phyloP scores from a whole-genome alignment of 305 asterid species.

The Nicotiana rustica region DNA sequence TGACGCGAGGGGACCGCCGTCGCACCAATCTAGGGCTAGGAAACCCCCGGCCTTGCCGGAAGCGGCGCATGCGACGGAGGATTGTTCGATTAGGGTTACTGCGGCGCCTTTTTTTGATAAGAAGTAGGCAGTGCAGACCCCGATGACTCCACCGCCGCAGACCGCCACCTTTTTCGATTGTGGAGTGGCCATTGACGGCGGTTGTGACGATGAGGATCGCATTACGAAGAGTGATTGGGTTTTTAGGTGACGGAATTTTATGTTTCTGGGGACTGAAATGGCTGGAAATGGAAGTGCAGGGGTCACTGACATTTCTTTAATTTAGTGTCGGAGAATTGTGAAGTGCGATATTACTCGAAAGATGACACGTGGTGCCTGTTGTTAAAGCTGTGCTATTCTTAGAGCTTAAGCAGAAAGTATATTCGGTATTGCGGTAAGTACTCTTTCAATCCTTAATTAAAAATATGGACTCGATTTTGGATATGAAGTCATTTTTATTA shows the following conservation, averaged over 20 bases:
- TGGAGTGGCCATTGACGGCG: constrained; percentile 50
- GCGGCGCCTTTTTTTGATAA: constrained; percentile 70
- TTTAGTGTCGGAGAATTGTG: neutral
- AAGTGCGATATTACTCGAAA: neutral
- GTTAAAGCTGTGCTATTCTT: neutral
- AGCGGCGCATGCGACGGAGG: constrained; percentile 88
- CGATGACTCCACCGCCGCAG: constrained; percentile 95
- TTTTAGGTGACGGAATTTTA: constrained; percentile 37
- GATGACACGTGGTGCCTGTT: constrained; percentile 15
- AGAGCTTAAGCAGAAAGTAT: too few relatives aligned
- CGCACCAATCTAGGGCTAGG: constrained; percentile 91
- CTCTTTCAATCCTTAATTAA: too few relatives aligned
- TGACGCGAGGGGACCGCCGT: constrained; percentile 68
- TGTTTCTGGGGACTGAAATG: constrained; percentile 9
- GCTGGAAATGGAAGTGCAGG: constrained; percentile 34
- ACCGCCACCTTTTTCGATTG: constrained; percentile 69
- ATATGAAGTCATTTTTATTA: too few relatives aligned
- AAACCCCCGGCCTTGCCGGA: constrained; percentile 97
- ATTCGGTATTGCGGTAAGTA: too few relatives aligned
- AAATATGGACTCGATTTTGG: too few relatives aligned
- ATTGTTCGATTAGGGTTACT: constrained; percentile 81
- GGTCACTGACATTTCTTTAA: constrained; percentile 34
- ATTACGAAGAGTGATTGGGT: constrained; percentile 35
- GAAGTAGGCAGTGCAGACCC: constrained; percentile 90
- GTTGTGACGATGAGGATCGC: constrained; percentile 44